Percentiles rank a stretch among this genome's conserved stretches.
phyloP scores from a whole-genome alignment of 2,329 filamentous ascomycete species.

The Pyricularia sp. region DNA sequence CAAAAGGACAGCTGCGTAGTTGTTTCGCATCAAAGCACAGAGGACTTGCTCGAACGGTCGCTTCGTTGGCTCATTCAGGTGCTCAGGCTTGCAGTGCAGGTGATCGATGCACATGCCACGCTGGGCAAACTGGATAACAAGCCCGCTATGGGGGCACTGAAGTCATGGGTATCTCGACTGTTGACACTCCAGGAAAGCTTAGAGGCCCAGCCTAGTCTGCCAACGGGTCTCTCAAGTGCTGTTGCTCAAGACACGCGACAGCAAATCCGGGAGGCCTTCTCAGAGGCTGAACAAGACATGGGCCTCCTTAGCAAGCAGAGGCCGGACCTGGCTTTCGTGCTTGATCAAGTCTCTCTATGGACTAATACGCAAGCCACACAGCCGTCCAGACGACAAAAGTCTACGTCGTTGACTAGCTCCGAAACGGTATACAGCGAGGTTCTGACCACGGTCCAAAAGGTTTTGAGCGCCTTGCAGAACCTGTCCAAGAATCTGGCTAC shows the following conservation, averaged over 20 bases:
- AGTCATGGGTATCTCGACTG: constrained; percentile 40
- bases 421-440: constrained; percentile 30
- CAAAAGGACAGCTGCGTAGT: not conserved
- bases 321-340: constrained; percentile 53
- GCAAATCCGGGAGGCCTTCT: constrained; percentile 26
- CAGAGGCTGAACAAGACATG: constrained; percentile 30
- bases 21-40: constrained; percentile 3
- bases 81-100: constrained; percentile 49
- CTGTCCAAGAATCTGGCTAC: constrained; percentile 46
- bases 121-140: constrained; percentile 46
- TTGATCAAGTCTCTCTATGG: constrained; percentile 61
- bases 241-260: constrained; percentile 22
- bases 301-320: constrained; percentile 30
- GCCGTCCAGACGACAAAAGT: constrained; percentile 7
- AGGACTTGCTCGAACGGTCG: constrained; percentile 18
- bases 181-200: constrained; percentile 30
- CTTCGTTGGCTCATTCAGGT: constrained; percentile 59
- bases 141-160: constrained; percentile 32
- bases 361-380: constrained; percentile 22
- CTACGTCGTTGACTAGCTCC: not conserved
- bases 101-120: constrained; percentile 58
- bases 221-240: constrained; percentile 37
- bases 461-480: constrained; percentile 73
- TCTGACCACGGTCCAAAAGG: constrained; percentile 59
- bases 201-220: constrained; percentile 35